A percentile compares a stretch with the other conserved stretches of the same genome.
phyloP scores from a whole-genome alignment of 2,329 filamentous ascomycete species.

The Exophiala spinifera region DNA sequence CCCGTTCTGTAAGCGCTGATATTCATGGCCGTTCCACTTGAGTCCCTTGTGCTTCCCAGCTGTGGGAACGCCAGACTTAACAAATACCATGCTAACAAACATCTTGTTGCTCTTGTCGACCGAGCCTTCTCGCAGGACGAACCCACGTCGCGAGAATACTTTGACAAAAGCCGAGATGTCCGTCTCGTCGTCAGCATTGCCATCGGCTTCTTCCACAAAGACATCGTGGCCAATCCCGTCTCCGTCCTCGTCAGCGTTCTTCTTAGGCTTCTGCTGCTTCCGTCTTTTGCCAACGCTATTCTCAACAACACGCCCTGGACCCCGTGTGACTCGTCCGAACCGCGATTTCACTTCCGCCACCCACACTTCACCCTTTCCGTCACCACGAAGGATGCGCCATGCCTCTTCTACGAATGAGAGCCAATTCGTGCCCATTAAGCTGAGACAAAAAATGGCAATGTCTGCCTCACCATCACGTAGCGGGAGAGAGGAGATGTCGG shows the following conservation, averaged over 20 bases:
- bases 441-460: constrained; percentile 90
- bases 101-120: constrained; percentile 90
- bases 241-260: constrained; percentile 53
- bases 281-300: constrained; percentile 69
- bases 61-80: constrained; percentile 72
- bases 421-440: constrained; percentile 99
- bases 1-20: constrained; percentile 36
- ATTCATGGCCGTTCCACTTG: constrained; percentile 36
- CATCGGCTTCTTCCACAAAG: constrained; percentile 43
- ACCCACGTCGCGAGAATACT: constrained; percentile 75
- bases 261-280: constrained; percentile 38
- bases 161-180: constrained; percentile 85
- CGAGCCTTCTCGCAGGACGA: constrained; percentile 70
- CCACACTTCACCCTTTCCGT: constrained; percentile 82
- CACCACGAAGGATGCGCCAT: constrained; percentile 84
- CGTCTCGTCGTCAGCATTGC: constrained; percentile 65
- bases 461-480: constrained; percentile 72
- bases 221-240: constrained; percentile 49
- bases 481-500: constrained; percentile 84
- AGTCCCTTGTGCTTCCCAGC: constrained; percentile 67
- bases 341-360: constrained; percentile 94
- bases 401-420: constrained; percentile 94
- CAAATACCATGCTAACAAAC: constrained; percentile 96
- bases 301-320: constrained; percentile 48
- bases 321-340: constrained; percentile 62